Conservation (phyloP, 139 green algal species). For the Chlamydomonas asymmetrica region DNA sequence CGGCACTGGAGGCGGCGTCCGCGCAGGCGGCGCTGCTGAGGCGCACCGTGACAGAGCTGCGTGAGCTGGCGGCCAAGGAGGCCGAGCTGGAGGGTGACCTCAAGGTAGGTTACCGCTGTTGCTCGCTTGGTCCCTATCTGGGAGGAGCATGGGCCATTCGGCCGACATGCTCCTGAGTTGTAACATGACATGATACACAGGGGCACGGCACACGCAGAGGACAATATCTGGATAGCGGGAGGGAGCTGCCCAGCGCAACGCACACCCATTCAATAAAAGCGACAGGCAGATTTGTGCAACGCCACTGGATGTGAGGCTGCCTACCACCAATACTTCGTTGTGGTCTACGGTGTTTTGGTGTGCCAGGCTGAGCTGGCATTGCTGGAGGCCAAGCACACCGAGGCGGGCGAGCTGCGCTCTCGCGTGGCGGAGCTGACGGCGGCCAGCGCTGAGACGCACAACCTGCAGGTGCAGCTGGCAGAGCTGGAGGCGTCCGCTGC, state of each 20-base stretch:
- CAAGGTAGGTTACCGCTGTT: too few relatives aligned
- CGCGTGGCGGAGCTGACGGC: background rate
- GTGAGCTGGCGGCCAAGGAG: conserved; percentile 3
- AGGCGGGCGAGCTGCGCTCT: conserved; percentile 13
- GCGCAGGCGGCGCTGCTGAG: background rate
- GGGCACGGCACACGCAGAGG: too few relatives aligned
- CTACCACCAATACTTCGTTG: too few relatives aligned
- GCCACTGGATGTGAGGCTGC: too few relatives aligned
- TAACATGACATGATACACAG: too few relatives aligned
- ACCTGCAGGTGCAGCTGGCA: conserved; percentile 30
- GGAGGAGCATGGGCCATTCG: too few relatives aligned
- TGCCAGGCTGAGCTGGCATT: conserved; percentile 9
- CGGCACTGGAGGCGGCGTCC: background rate
- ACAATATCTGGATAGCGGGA: too few relatives aligned
- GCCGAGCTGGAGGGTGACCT: conserved; percentile 16
- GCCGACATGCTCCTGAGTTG: too few relatives aligned
- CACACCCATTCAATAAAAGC: too few relatives aligned
- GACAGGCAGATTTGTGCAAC: too few relatives aligned
- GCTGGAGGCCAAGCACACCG: background rate
- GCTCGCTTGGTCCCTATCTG: too few relatives aligned
- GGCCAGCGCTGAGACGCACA: conserved; percentile 16
- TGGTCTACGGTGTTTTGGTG: background rate
- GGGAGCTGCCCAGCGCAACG: too few relatives aligned
- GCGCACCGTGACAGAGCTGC: background rate
- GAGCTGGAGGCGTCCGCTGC: conserved; percentile 24